A percentile compares a stretch with the other conserved stretches of the same genome.
These are phyloP conservation scores for Nymphaea colorata DNA, from an alignment of 164 flowering plant species.

Conservation along the genomic window DNA sequence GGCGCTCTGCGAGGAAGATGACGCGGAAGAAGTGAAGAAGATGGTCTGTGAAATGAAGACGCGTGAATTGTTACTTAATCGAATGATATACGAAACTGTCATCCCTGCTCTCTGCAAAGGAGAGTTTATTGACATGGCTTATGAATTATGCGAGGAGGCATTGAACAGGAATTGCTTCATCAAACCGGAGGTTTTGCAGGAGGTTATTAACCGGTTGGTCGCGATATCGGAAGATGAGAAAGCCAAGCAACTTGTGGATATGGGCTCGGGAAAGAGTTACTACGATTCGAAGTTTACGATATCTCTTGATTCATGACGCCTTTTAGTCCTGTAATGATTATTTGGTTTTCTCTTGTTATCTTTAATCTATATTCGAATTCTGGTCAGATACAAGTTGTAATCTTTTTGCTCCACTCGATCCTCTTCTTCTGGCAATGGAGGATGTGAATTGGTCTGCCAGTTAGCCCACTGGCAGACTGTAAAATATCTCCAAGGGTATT, in stretches of 20 bases:
- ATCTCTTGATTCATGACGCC: too few relatives aligned
- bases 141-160: conserved; percentile 3
- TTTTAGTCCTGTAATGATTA: too few relatives aligned
- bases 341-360: too few relatives aligned
- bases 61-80: neutral
- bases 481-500: too few relatives aligned
- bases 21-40: conserved; percentile 7
- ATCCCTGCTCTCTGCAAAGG: conserved; percentile 8
- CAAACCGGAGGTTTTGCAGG: conserved; percentile 1
- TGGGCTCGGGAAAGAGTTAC: conserved; percentile 2
- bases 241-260: conserved; percentile 8
- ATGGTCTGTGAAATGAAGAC: neutral
- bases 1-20: conserved; percentile 5
- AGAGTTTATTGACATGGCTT: conserved; percentile 3
- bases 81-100: neutral
- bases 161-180: conserved; percentile 1
- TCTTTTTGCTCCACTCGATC: too few relatives aligned
- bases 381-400: too few relatives aligned
- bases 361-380: too few relatives aligned
- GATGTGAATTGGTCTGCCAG: too few relatives aligned
- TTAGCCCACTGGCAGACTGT: too few relatives aligned
- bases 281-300: neutral
- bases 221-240: conserved; percentile 1
- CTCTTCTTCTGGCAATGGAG: too few relatives aligned
- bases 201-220: conserved; percentile 5